These are phyloP conservation scores for Cladosporium colombiae DNA, from an alignment of 2,329 filamentous ascomycete species.

Conservation along the genomic window DNA sequence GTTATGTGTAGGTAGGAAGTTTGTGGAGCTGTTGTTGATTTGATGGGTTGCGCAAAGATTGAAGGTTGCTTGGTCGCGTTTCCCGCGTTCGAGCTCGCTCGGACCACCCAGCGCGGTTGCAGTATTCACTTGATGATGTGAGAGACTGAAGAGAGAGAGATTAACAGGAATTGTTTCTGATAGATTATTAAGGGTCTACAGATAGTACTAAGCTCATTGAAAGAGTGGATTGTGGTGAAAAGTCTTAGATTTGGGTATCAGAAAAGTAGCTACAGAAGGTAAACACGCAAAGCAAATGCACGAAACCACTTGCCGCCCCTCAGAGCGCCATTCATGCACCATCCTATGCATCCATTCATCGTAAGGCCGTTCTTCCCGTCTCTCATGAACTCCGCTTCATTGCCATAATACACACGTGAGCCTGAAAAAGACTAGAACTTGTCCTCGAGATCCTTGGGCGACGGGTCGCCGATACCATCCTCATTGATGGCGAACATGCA, in stretches of 20 bases:
- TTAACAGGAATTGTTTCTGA: not conserved
- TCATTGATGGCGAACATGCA: slow-evolving; percentile 96
- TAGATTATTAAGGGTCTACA: not conserved
- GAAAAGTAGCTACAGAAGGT: slow-evolving; percentile 19
- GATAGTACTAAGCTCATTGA: not conserved
- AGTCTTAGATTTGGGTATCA: slow-evolving; percentile 15
- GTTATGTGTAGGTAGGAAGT: slow-evolving; percentile 2
- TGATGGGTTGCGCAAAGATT: slow-evolving; percentile 18
- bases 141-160: too few relatives aligned
- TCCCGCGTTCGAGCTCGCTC: slow-evolving; percentile 18
- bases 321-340: not conserved
- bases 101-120: not conserved
- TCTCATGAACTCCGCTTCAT: not conserved
- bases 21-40: slow-evolving; percentile 10
- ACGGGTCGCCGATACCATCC: slow-evolving; percentile 93
- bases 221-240: not conserved
- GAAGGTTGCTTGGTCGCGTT: slow-evolving; percentile 5
- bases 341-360: slow-evolving; percentile 20
- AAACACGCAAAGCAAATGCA: slow-evolving; percentile 17
- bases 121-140: not conserved
- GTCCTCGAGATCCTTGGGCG: slow-evolving; percentile 93
- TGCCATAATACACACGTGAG: not conserved
- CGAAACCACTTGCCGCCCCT: not conserved
- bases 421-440: slow-evolving; percentile 45
- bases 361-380: not conserved